Evolutionary conservation across 371 early-diverging fungal species (phyloP).

Genomic region (Mucor irregularis): DNA sequence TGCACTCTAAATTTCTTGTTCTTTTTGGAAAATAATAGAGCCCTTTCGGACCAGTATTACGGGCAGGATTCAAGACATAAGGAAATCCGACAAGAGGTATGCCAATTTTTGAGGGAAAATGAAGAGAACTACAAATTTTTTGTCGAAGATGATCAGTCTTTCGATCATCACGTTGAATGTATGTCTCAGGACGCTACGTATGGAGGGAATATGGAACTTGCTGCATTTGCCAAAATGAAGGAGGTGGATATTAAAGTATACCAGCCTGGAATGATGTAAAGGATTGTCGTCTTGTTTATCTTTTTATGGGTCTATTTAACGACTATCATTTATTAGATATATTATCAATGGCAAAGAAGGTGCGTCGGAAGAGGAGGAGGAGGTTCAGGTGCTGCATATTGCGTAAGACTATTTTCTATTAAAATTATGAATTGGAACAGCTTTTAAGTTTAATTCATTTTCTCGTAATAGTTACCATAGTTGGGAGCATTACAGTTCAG

Average conservation of each 20-base stretch:
- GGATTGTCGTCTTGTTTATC: too few relatives aligned
- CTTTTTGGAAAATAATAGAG: constrained; percentile 26
- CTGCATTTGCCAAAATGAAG: constrained; percentile 73
- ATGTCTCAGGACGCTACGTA: constrained; percentile 78
- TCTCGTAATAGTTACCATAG: constrained; percentile 60
- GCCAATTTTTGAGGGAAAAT: constrained; percentile 65
- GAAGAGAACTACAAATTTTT: constrained; percentile 71
- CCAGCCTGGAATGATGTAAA: constrained; percentile 71
- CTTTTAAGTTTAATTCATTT: neutral
- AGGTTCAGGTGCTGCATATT: constrained; percentile 63
- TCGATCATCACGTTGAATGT: constrained; percentile 63
- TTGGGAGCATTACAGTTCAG: constrained; percentile 87
- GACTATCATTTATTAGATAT: constrained; percentile 39
- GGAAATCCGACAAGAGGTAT: constrained; percentile 59
- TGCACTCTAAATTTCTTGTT: neutral
- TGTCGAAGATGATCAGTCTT: constrained; percentile 66
- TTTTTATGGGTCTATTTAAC: neutral
- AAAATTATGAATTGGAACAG: neutral
- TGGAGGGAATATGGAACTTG: constrained; percentile 86
- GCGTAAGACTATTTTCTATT: constrained; percentile 55
- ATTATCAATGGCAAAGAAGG: constrained; percentile 62
- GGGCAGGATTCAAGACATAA: constrained; percentile 63
- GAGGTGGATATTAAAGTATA: constrained; percentile 77
- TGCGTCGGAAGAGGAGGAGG: constrained; percentile 40
- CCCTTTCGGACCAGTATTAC: constrained; percentile 74